These are phyloP conservation scores for Cichorium intybus DNA, from an alignment of 140 eudicot species.

Conservation along the genomic window DNA sequence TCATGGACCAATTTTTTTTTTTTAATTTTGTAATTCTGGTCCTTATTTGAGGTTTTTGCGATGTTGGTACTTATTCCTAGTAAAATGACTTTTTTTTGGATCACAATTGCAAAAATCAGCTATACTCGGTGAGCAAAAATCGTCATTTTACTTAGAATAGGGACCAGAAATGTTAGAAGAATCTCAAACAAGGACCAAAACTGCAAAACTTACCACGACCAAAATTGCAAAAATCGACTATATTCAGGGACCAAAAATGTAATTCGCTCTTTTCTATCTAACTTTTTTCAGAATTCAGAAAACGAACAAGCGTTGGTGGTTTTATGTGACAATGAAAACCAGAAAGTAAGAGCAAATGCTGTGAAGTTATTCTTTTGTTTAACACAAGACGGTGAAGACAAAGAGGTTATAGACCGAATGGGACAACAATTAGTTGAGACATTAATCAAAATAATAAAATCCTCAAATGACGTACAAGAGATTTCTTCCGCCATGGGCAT, in stretches of 20 bases:
- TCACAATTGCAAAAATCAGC: not conserved
- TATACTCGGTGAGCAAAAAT: not conserved
- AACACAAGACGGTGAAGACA: slow-evolving; percentile 47
- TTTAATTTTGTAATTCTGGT: too few relatives aligned
- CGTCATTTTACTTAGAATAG: not conserved
- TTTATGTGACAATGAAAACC: slow-evolving; percentile 46
- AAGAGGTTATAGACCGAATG: slow-evolving; percentile 38
- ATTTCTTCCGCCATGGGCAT: slow-evolving; percentile 56
- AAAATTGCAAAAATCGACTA: too few relatives aligned
- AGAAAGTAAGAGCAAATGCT: slow-evolving; percentile 48
- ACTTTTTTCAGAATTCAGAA: slow-evolving; percentile 42
- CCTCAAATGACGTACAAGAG: slow-evolving; percentile 45
- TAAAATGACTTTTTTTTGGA: too few relatives aligned
- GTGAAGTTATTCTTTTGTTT: slow-evolving; percentile 55
- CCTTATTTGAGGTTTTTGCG: too few relatives aligned
- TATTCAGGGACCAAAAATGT: not conserved
- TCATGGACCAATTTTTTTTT: too few relatives aligned
- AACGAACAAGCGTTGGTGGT: slow-evolving; percentile 33
- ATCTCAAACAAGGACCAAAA: too few relatives aligned
- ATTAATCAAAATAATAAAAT: slow-evolving; percentile 38
- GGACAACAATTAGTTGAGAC: slow-evolving; percentile 36
- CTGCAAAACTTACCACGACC: too few relatives aligned
- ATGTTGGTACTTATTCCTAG: too few relatives aligned
- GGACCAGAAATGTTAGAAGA: too few relatives aligned
- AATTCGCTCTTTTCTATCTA: not conserved